Evolutionary conservation across 2,329 filamentous ascomycete species (phyloP), one percentile per base, ranked within the genome.

Genomic region (Claviceps sp.): DNA sequence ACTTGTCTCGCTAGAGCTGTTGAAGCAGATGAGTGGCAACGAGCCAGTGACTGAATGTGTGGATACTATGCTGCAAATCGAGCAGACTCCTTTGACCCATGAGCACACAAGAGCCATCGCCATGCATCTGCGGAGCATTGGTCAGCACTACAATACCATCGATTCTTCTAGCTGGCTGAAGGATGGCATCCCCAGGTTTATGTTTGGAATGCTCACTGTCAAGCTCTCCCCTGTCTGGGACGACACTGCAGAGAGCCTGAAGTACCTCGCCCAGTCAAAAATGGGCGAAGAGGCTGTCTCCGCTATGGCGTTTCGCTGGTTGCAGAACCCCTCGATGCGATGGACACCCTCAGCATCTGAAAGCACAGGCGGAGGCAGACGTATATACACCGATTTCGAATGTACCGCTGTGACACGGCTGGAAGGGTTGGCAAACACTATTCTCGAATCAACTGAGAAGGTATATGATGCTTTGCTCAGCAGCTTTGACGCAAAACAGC

Each of bases 181-280:
- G 54, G 76, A 78, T 59, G 81, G 88, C 6, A 77, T 97, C 34
- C 86, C 90, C 0, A 76, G 80, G 0, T 97, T 90, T 61, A 82
- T 88, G 60, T 95, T 96, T 60, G 93, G 93, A 48, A 78, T 96
- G 67, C 76, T 97, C 54, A 93, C 90, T 0, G 82, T 95, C 48
- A 87, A 85, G 58, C 75, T 96, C 57, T 79, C 89, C 0, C 88
- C 88, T 38, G 74, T 94, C 5, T 96, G 91, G 87, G 87, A 95
- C 55, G 88, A 95, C 60, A 79, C 87, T 0, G 81, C 85, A 49
- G 78, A 82, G 51, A 82, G 86, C 0, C 70, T 98, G 61, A 85
- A 88, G 61, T 76, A 84, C 50, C 82, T 98, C 51, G 78, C 82
- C 20, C 77, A 86, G 58, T 77, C 76, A 22, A 83, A 85, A 57